Conservation (phyloP, 2,329 filamentous ascomycete species). For the Pseudogymnoascus verrucosus region DNA sequence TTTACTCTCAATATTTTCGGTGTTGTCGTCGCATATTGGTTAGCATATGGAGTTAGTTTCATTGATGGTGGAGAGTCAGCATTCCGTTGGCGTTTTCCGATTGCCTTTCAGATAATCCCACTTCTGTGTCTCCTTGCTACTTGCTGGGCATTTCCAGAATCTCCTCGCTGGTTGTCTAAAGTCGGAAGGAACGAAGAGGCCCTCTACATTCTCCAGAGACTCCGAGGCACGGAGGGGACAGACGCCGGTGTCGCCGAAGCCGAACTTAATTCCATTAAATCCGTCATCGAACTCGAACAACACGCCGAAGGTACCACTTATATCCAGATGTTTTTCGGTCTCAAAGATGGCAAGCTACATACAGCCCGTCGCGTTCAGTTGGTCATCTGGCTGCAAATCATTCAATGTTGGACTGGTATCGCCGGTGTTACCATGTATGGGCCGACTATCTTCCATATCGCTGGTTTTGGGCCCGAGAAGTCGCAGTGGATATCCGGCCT, state of each 20-base stretch:
- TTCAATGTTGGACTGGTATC: constrained; percentile 64
- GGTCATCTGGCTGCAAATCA: constrained; percentile 63
- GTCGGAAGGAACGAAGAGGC: constrained; percentile 60
- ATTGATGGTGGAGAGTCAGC: constrained; percentile 48
- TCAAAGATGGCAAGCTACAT: constrained; percentile 43
- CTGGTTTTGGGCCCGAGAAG: constrained; percentile 53
- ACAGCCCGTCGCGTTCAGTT: constrained; percentile 61
- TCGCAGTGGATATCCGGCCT: constrained; percentile 56
- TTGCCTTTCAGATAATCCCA: constrained; percentile 63
- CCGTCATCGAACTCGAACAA: constrained; percentile 54
- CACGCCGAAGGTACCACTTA: constrained; percentile 46
- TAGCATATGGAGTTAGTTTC: constrained; percentile 44
- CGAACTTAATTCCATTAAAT: constrained; percentile 62
- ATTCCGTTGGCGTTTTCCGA: constrained; percentile 60
- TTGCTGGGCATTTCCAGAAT: constrained; percentile 63
- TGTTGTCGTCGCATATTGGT: constrained; percentile 54
- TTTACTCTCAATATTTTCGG: constrained; percentile 66
- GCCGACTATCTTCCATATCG: constrained; percentile 51
- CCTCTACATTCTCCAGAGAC: constrained; percentile 52
- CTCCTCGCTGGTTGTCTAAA: constrained; percentile 59
- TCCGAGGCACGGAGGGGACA: constrained; percentile 51
- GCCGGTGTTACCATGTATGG: constrained; percentile 55
- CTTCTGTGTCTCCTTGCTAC: constrained; percentile 46
- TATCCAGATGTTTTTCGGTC: constrained; percentile 20
- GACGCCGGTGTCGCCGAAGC: constrained; percentile 47